Percentiles rank a stretch among this genome's conserved stretches.
phyloP scores from a whole-genome alignment of 306 rosid genomes.

The Oxytropis ochrocephala region DNA sequence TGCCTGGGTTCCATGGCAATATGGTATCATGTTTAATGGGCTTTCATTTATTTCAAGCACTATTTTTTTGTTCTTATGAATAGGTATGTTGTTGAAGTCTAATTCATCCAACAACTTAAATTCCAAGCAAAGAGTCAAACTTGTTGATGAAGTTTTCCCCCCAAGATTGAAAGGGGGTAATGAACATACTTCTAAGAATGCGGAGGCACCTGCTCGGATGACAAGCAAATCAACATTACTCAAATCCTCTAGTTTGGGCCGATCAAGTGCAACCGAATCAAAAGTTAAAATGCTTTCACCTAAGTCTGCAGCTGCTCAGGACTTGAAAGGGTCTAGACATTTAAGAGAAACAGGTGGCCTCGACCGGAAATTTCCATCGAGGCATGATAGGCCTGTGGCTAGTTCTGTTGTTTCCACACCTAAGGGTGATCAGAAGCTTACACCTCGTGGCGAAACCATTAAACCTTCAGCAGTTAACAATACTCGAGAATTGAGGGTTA shows the following conservation, averaged over 20 bases:
- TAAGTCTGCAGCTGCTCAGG: conserved; percentile 41
- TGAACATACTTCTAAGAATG: conserved; percentile 53
- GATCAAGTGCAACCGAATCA: conserved; percentile 47
- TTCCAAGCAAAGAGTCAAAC: conserved; percentile 72
- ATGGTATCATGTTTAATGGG: conserved; percentile 1
- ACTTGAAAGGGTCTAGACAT: conserved; percentile 55
- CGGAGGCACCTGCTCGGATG: conserved; percentile 48
- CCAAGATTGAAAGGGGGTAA: conserved; percentile 48
- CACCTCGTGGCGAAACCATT: conserved; percentile 52
- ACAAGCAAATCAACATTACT: conserved; percentile 63
- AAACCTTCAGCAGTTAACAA: conserved; percentile 42
- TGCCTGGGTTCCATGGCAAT: conserved; percentile 14
- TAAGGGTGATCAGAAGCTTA: conserved; percentile 58
- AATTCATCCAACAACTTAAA: conserved; percentile 56
- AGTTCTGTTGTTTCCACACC: conserved; percentile 45
- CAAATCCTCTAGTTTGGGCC: conserved; percentile 49
- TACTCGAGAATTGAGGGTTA: conserved; percentile 47
- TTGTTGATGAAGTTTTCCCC: conserved; percentile 66
- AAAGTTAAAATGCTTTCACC: conserved; percentile 73
- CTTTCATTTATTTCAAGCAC: conserved; percentile 17
- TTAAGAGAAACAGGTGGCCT: conserved; percentile 50
- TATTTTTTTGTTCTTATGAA: conserved; percentile 18
- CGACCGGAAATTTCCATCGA: conserved; percentile 56
- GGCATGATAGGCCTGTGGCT: conserved; percentile 51
- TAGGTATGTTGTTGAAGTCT: conserved; percentile 69